These are phyloP conservation scores for Venturia effusa DNA, from an alignment of 2,329 filamentous ascomycete genomes.

Conservation along the genomic window DNA sequence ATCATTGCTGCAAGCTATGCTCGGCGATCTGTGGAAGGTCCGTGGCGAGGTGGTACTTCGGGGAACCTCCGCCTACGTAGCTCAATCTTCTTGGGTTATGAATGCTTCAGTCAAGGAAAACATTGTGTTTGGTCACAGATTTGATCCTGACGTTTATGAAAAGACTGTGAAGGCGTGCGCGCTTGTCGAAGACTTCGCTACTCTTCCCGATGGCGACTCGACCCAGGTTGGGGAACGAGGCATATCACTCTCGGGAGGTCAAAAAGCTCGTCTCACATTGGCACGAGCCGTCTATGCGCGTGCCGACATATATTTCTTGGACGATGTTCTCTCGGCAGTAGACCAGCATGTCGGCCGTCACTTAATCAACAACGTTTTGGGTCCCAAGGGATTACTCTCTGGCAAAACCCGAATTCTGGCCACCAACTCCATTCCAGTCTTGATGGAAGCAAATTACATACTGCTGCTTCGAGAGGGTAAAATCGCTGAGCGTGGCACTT, in stretches of 20 bases:
- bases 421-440: conserved; percentile 87
- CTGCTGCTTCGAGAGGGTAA: conserved; percentile 72
- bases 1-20: conserved; percentile 74
- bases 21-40: conserved; percentile 87
- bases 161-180: conserved; percentile 87
- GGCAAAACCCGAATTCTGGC: conserved; percentile 87
- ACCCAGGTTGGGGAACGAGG: conserved; percentile 95
- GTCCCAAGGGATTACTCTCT: conserved; percentile 67
- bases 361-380: conserved; percentile 88
- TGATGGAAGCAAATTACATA: conserved; percentile 84
- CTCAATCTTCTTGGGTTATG: conserved; percentile 92
- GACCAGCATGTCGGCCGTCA: conserved; percentile 95
- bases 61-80: conserved; percentile 80
- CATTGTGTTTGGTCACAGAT: conserved; percentile 90
- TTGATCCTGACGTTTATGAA: conserved; percentile 89
- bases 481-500: conserved; percentile 80
- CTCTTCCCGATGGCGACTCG: conserved; percentile 88
- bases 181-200: conserved; percentile 78
- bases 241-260: conserved; percentile 89
- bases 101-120: conserved; percentile 97
- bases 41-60: conserved; percentile 73
- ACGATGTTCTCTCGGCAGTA: conserved; percentile 93
- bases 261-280: conserved; percentile 86
- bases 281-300: conserved; percentile 92
- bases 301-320: conserved; percentile 90